Percentiles rank a stretch among this genome's conserved stretches.
Evolutionary conservation across 2,329 filamentous ascomycete species (phyloP).

Genomic region (Macrophomina pseudophaseolina): DNA sequence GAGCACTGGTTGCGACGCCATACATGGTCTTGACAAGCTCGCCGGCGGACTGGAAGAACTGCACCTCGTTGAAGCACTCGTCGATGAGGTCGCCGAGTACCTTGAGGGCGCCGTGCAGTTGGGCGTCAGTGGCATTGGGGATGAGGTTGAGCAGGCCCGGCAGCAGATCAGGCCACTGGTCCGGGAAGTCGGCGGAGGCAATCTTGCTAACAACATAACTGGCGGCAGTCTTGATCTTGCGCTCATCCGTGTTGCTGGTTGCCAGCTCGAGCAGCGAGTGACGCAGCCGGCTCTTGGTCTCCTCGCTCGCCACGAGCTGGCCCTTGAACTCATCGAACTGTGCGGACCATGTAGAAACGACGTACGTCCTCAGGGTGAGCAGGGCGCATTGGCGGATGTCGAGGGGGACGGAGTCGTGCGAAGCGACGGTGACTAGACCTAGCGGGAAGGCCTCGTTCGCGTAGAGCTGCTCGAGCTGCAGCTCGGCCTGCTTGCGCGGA

Average conservation of each 20-base stretch:
- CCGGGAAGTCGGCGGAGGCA: slow-evolving; percentile 88
- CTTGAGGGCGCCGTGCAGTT: slow-evolving; percentile 86
- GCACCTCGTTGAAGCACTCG: slow-evolving; percentile 89
- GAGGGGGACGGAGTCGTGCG: slow-evolving; percentile 73
- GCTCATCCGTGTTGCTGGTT: slow-evolving; percentile 72
- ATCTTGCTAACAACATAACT: slow-evolving; percentile 94
- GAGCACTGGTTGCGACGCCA: slow-evolving; percentile 77
- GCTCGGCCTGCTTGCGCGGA: slow-evolving; percentile 84
- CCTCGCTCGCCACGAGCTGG: slow-evolving; percentile 71
- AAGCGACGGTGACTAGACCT: slow-evolving; percentile 79
- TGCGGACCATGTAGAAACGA: slow-evolving; percentile 82
- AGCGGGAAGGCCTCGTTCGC: slow-evolving; percentile 73
- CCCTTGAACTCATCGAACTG: slow-evolving; percentile 74
- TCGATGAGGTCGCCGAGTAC: slow-evolving; percentile 90
- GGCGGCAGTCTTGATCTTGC: slow-evolving; percentile 86
- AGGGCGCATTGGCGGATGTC: slow-evolving; percentile 84
- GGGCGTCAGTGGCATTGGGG: slow-evolving; percentile 73
- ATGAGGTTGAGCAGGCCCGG: slow-evolving; percentile 80
- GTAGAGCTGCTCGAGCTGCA: slow-evolving; percentile 75
- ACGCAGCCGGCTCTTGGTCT: slow-evolving; percentile 75
- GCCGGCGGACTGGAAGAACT: slow-evolving; percentile 89
- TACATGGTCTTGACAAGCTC: slow-evolving; percentile 86
- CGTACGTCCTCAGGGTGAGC: slow-evolving; percentile 78
- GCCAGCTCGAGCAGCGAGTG: slow-evolving; percentile 77
- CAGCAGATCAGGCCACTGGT: slow-evolving; percentile 90